Evolutionary conservation across 441 rosid genomes (phyloP).

Genomic region (Theobroma grandiflorum): DNA sequence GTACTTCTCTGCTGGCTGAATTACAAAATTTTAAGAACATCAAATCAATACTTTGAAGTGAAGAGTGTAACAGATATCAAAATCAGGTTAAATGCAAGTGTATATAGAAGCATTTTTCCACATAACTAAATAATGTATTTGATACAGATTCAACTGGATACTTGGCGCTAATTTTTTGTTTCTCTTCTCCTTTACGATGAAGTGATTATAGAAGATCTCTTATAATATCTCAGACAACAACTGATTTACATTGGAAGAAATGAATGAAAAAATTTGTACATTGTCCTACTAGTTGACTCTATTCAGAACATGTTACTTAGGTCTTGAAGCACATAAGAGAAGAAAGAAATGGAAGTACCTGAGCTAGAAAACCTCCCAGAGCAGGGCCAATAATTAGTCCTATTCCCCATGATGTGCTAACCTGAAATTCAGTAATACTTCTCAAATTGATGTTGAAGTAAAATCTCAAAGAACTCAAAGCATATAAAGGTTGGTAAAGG

Average conservation of each 20-base stretch:
- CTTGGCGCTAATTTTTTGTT: too few relatives aligned
- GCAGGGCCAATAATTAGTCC: constrained; percentile 97
- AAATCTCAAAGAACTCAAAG: background rate
- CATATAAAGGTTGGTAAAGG: constrained; percentile 6
- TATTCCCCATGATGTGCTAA: constrained; percentile 91
- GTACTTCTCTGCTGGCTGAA: constrained; percentile 86
- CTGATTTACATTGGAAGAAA: background rate
- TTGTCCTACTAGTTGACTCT: background rate
- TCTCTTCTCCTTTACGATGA: background rate
- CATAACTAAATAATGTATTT: too few relatives aligned
- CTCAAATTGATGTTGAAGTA: constrained; percentile 8
- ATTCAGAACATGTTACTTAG: background rate
- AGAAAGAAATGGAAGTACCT: constrained; percentile 53
- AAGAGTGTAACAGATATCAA: constrained; percentile 1
- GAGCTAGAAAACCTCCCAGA: constrained; percentile 89
- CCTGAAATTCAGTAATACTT: constrained; percentile 46
- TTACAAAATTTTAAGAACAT: constrained; percentile 1
- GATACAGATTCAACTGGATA: background rate
- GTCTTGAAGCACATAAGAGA: background rate
- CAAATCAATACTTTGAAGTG: background rate
- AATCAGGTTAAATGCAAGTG: background rate
- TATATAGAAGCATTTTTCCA: background rate
- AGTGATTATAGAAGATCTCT: too few relatives aligned
- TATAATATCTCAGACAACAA: background rate
- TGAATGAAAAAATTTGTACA: background rate